Base-by-base conservation (phyloP, 2,329 filamentous ascomycete genomes). In the Bisporella sp. region DNA sequence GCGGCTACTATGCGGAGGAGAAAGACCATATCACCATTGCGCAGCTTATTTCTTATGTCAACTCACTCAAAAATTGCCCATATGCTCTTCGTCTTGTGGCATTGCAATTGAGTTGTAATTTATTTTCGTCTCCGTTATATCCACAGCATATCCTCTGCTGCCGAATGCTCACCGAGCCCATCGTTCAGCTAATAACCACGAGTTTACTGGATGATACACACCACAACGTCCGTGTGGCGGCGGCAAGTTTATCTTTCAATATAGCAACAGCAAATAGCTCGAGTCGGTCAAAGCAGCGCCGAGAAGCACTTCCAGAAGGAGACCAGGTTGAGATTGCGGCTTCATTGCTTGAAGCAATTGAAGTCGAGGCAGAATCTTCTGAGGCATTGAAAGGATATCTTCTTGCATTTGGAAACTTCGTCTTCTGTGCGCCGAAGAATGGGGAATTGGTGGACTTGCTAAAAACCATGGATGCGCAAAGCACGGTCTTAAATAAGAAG, bases 61-160 rank as follows among this genome's bases (percentile, higher is more conserved):
- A 78, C 56, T 65, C 71, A 5, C 73, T 78, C 32, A 63, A 71
- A 6, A 67, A 71, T 1, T 87, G 83, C 40, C 89, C 89, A 0
- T 96, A 96, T 64, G 84, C 87, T 4, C 76, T 95, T 1, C 84
- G 89, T 11, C 80, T 96, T 2, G 88, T 95, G 12, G 85, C 89
- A 0, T 70, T 95, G 28, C 91, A 96, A 59, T 77, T 92, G 62
- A 77, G 81, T 1, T 95, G 89, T 69, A 96, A 96, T 62, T 73
- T 95, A 41, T 96, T 95, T 70, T 84, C 81, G 0, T 85, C 84
- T 1, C 77, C 81, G 0, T 73, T 95, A 0, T 95, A 85, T 61
- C 73, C 82, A 1, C 75, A 81, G 2, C 77, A 84, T 54, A 73
- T 91, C 6, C 71, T 87, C 5, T 66, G 69, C 2, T 70, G 77